Evolutionary conservation across 1,139 yeast species (phyloP).

Genomic region (Scheffersomyces cryptocercus): DNA sequence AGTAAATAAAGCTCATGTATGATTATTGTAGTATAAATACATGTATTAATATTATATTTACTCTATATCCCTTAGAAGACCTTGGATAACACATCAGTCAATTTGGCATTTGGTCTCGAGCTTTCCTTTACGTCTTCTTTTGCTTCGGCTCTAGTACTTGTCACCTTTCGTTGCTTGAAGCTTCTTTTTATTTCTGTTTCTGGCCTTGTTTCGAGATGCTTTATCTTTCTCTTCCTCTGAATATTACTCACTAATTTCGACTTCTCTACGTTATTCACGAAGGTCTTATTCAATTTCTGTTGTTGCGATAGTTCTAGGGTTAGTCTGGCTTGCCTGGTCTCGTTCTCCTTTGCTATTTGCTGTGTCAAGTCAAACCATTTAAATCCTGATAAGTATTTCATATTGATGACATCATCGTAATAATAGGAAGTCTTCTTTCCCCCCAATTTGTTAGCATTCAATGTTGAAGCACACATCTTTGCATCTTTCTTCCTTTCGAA

Average conservation of each 20-base stretch:
- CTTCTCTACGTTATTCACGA: conserved; percentile 79
- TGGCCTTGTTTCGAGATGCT: conserved; percentile 10
- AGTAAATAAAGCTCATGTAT: not conserved
- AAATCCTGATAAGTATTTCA: conserved; percentile 86
- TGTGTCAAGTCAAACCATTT: conserved; percentile 95
- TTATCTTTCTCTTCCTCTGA: conserved; percentile 48
- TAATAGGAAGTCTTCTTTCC: conserved; percentile 93
- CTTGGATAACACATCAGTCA: conserved; percentile 47
- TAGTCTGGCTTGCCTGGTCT: conserved; percentile 81
- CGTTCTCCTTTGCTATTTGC: conserved; percentile 89
- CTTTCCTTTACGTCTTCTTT: conserved; percentile 45
- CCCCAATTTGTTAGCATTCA: conserved; percentile 87
- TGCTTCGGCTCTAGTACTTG: conserved; percentile 68
- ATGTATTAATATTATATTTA: not conserved
- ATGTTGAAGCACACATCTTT: conserved; percentile 78
- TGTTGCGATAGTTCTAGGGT: conserved; percentile 90
- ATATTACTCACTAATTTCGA: conserved; percentile 79
- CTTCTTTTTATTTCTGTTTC: conserved; percentile 47
- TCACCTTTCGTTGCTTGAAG: conserved; percentile 64
- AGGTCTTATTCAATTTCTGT: conserved; percentile 79
- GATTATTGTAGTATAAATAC: not conserved
- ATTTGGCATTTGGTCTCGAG: conserved; percentile 42
- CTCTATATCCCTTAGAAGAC: conserved; percentile 15
- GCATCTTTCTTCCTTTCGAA: conserved; percentile 83
- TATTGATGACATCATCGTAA: conserved; percentile 90